phyloP scores from a whole-genome alignment of 176 grass and related monocot genomes.

The Chloris gayana region DNA sequence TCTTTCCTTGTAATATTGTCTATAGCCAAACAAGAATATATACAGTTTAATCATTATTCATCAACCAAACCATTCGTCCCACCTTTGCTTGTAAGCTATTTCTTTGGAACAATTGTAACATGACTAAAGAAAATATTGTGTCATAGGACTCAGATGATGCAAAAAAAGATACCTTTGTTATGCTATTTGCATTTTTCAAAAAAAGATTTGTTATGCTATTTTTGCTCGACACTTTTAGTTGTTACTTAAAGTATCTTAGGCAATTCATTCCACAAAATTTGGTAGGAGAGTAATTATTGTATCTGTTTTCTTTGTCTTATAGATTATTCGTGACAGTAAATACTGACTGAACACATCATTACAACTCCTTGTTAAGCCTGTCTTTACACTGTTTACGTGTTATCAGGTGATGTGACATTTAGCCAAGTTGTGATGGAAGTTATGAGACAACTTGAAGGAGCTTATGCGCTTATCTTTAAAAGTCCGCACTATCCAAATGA shows the following conservation, averaged over 20 bases:
- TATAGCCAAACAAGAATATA: neutral
- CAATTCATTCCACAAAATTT: neutral
- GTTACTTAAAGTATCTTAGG: neutral
- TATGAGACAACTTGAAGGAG: slow-evolving; percentile 98
- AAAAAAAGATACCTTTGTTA: neutral
- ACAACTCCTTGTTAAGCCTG: neutral
- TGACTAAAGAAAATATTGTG: neutral
- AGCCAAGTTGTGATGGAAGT: slow-evolving; percentile 94
- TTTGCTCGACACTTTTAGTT: neutral
- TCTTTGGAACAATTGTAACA: neutral
- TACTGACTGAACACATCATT: neutral
- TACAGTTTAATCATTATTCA: slow-evolving; percentile 21
- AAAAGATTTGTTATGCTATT: slow-evolving; percentile 10
- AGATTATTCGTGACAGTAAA: neutral
- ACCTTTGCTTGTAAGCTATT: neutral
- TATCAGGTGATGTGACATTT: slow-evolving; percentile 72
- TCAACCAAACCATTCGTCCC: neutral
- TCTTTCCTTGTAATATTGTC: neutral
- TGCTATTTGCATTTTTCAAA: too few relatives aligned
- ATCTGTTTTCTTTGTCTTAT: neutral
- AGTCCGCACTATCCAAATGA: slow-evolving; percentile 94
- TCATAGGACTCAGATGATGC: neutral
- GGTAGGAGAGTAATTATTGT: neutral
- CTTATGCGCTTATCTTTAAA: slow-evolving; percentile 96
- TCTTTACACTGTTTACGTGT: neutral